A percentile compares a stretch with the other conserved stretches of the same genome.
Evolutionary conservation across 2,329 filamentous ascomycete genomes (phyloP).

Genomic region (Arachnomyces sp.): DNA sequence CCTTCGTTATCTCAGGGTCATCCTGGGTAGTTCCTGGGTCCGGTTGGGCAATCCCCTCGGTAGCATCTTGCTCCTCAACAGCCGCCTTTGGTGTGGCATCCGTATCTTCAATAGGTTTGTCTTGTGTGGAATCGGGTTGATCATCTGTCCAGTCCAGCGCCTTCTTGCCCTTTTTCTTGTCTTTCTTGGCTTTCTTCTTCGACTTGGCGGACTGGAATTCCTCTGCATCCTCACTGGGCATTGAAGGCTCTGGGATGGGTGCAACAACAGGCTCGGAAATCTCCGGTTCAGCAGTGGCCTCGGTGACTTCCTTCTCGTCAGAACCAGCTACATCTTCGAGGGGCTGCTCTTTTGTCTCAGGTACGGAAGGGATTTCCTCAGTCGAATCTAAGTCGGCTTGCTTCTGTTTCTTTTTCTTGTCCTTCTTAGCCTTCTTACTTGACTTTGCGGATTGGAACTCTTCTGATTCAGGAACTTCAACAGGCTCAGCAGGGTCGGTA

Average conservation of each 20-base stretch:
- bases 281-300: conserved; percentile 8
- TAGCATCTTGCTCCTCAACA: too few species aligned
- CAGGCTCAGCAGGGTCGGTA: too few species aligned
- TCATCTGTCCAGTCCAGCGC: conserved; percentile 7
- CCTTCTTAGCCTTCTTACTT: conserved; percentile 33
- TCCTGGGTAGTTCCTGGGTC: too few species aligned
- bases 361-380: conserved; percentile 4
- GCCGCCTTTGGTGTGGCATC: too few species aligned
- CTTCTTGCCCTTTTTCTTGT: conserved; percentile 26
- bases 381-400: conserved; percentile 1
- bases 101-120: too few species aligned
- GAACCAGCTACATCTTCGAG: neutral
- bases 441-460: conserved; percentile 13
- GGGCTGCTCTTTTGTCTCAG: conserved; percentile 3
- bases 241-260: too few species aligned
- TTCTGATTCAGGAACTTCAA: conserved; percentile 9
- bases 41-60: too few species aligned
- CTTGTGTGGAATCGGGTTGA: neutral
- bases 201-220: conserved; percentile 27
- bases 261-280: conserved; percentile 8
- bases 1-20: neutral
- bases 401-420: conserved; percentile 29
- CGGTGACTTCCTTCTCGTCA: neutral
- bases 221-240: neutral
- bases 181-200: conserved; percentile 43